phyloP scores from a whole-genome alignment of 139 green algal species.

The Haematococcus sp. region DNA sequence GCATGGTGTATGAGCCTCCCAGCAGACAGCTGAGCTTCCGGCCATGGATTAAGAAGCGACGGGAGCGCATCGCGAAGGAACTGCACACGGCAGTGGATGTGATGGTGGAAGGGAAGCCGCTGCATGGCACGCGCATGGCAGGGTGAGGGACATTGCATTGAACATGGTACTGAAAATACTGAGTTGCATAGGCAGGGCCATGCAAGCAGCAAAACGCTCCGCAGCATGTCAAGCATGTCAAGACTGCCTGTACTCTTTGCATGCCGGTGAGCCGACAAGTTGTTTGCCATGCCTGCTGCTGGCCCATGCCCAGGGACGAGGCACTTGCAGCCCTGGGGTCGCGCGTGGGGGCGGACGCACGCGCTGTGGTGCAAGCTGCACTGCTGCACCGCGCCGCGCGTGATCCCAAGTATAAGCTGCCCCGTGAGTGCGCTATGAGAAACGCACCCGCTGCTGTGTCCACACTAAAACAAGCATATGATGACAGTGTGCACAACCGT shows the following conservation, averaged over 20 bases:
- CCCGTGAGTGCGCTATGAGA: constrained; percentile 22
- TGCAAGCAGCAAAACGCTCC: no score
- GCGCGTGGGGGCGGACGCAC: constrained; percentile 39
- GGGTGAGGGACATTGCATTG: no score
- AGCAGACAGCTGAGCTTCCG: constrained; percentile 4
- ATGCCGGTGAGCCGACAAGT: no score
- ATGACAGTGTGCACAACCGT: no score
- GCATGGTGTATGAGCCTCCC: constrained; percentile 31
- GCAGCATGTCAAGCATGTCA: not conserved
- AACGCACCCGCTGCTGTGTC: no score
- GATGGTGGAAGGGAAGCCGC: constrained; percentile 53
- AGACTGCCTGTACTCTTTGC: no score
- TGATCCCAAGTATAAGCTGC: constrained; percentile 40
- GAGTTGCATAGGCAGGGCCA: no score
- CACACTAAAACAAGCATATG: no score
- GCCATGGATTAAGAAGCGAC: not conserved
- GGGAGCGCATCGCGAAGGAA: constrained; percentile 6
- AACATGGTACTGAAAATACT: no score
- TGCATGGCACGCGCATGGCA: not conserved
- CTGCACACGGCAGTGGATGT: constrained; percentile 47
- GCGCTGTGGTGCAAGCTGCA: constrained; percentile 26
- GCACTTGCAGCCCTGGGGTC: constrained; percentile 35
- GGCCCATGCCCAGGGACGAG: constrained; percentile 14
- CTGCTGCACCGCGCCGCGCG: constrained; percentile 31
- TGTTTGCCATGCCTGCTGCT: not conserved